Percentiles rank a stretch among this genome's conserved stretches.
These are phyloP conservation scores for Chlamydomonas schloesseri DNA, from an alignment of 139 green algal species.

Conservation along the genomic window DNA sequence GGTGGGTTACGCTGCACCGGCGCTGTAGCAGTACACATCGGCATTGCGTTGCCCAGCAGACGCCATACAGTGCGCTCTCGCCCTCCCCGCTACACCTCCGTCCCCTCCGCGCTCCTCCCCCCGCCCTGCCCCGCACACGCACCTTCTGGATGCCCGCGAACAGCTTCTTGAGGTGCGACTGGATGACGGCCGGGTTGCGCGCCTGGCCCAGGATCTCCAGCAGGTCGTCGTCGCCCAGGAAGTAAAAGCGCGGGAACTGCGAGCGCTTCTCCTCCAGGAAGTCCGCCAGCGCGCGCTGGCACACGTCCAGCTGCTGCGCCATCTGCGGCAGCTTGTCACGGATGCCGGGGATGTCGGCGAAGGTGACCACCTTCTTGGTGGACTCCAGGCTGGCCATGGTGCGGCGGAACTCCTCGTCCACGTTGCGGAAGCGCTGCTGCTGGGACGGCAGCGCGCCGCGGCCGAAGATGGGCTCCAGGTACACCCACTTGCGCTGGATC, in stretches of 20 bases:
- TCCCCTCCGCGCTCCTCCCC: too few relatives aligned
- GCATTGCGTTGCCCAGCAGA: too few relatives aligned
- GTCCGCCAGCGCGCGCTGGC: slow-evolving; percentile 82
- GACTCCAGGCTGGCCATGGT: slow-evolving; percentile 70
- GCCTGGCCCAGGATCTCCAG: slow-evolving; percentile 88
- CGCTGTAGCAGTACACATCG: too few relatives aligned
- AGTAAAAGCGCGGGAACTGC: slow-evolving; percentile 87
- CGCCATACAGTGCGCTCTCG: too few relatives aligned
- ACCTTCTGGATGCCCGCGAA: slow-evolving; percentile 89
- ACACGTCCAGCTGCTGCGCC: slow-evolving; percentile 83
- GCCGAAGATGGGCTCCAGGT: slow-evolving; percentile 89
- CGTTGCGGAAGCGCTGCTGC: slow-evolving; percentile 77
- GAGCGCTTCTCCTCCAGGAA: slow-evolving; percentile 86
- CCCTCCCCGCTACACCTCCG: too few relatives aligned
- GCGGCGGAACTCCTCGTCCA: slow-evolving; percentile 83
- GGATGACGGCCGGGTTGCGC: slow-evolving; percentile 81
- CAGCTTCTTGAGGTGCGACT: slow-evolving; percentile 90
- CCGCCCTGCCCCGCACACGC: not conserved
- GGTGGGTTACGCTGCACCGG: too few relatives aligned
- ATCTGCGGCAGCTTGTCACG: slow-evolving; percentile 73
- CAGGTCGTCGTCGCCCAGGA: slow-evolving; percentile 91
- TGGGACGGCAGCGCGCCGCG: slow-evolving; percentile 82
- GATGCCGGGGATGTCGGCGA: slow-evolving; percentile 71
- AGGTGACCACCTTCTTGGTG: slow-evolving; percentile 50
- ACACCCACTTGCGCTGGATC: slow-evolving; percentile 88